Conservation (phyloP, 1,284 basidiomycete genomes). For the Pseudomicrostroma phylloplanum region DNA sequence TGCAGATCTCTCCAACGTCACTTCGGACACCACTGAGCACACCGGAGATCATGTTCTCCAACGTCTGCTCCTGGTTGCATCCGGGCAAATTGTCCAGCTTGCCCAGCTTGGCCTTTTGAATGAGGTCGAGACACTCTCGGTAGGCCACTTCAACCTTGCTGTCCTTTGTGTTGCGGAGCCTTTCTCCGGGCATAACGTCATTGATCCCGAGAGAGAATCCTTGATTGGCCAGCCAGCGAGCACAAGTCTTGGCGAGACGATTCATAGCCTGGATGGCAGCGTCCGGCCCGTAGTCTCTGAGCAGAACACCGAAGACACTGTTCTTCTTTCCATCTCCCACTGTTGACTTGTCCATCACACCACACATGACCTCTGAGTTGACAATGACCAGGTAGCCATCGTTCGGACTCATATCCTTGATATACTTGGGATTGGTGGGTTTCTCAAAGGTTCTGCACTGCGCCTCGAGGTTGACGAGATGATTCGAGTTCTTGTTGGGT, state of each 20-base stretch:
- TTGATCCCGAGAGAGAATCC: constrained; percentile 98
- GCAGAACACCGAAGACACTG: constrained; percentile 94
- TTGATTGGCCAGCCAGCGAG: constrained; percentile 89
- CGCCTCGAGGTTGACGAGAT: constrained; percentile 81
- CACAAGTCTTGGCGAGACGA: constrained; percentile 87
- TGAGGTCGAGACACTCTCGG: constrained; percentile 76
- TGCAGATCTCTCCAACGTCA: constrained; percentile 93
- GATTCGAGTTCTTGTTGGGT: constrained; percentile 74
- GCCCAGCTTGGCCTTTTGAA: constrained; percentile 82
- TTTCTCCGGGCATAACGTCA: constrained; percentile 92
- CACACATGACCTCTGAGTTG: constrained; percentile 99
- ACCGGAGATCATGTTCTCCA: constrained; percentile 90
- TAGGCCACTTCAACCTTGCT: constrained; percentile 82
- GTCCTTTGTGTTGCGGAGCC: constrained; percentile 75
- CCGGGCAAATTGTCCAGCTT: constrained; percentile 92
- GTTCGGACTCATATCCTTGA: constrained; percentile 83
- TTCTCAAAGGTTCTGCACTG: constrained; percentile 92
- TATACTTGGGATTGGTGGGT: constrained; percentile 58
- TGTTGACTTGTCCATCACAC: constrained; percentile 97
- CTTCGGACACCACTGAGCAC: constrained; percentile 90
- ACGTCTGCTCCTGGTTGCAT: constrained; percentile 91
- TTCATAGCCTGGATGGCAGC: constrained; percentile 96
- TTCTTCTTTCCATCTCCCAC: constrained; percentile 99
- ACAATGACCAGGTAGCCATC: constrained; percentile 96
- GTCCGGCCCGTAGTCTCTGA: constrained; percentile 91